Evolutionary conservation across 2,329 filamentous ascomycete genomes (phyloP), one percentile per base, ranked within the genome.

Genomic region (Ophiostoma sp.): DNA sequence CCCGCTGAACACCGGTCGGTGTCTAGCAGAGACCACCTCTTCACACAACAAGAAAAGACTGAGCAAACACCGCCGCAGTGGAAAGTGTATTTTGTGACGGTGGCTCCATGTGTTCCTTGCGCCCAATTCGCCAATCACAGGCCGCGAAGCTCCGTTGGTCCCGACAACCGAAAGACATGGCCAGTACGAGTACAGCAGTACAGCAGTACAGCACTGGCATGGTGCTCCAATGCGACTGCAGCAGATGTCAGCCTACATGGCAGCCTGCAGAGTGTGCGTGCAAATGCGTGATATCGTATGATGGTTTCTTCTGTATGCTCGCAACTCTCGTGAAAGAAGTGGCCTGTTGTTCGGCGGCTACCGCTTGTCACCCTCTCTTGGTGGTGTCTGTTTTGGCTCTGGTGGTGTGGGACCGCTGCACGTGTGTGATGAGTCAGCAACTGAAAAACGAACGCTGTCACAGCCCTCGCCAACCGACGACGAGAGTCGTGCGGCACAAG

Each of bases 71-170:
- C 49, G 49, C 27, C 27, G 27, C 27, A 27, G 27, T 55, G 49
- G 42, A 18, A 55, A 55, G 58, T 36, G 16, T 27, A 9, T 18
- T 41, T 12, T 52, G 62, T 62, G 47, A 27, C 27, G 45, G 44
- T 16, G 63, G 38, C 18, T 27, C 12, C 11, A 12, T 9, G 27
- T 12, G 67, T 12, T 18, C 38, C 27, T 64, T 11, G 18, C 11
- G n/a, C 18, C 49, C 38, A 58, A 71, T 71, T 70, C 67, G 55
- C 70, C 70, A 71, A 70, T 69, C 69, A 71, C 67, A 68, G 64
- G 18, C 42, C 45, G 40, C 42, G 27, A 42, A 70, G 64, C 66
- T 41, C 63, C 65, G 65, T 44, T 66, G 44, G 67, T 68, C 58
- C 67, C 69, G 67, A 67, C 65, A 62, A 55, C 64, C 66, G 64